Conservation (phyloP, 305 asterid species). For the Salvia sclarea region DNA sequence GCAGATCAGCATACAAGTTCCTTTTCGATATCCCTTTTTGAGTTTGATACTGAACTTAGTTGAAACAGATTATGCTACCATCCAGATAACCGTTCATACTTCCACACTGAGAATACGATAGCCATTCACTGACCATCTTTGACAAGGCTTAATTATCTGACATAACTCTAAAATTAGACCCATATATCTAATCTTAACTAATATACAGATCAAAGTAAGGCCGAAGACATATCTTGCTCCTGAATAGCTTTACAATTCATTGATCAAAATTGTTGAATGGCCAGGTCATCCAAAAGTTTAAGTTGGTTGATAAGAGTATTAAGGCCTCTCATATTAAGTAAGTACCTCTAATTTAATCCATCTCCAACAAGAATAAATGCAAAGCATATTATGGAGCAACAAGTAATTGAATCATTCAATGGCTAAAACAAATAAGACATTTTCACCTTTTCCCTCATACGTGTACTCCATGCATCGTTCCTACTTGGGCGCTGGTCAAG, state of each 20-base stretch:
- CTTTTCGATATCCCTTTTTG: background rate
- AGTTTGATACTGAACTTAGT: background rate
- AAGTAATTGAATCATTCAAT: background rate
- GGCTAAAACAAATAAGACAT: slow-evolving; percentile 7
- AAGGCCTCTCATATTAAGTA: background rate
- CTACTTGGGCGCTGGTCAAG: slow-evolving; percentile 90
- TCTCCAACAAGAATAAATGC: background rate
- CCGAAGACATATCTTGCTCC: background rate
- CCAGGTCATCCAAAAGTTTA: background rate
- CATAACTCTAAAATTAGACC: background rate
- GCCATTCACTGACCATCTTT: slow-evolving; percentile 3
- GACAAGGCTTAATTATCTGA: background rate
- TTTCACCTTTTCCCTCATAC: slow-evolving; percentile 97
- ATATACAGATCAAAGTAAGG: background rate
- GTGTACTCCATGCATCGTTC: slow-evolving; percentile 97
- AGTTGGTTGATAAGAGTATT: background rate
- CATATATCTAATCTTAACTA: background rate
- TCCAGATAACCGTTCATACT: background rate
- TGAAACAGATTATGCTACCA: background rate
- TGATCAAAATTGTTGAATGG: background rate
- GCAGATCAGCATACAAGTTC: background rate
- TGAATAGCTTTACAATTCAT: background rate
- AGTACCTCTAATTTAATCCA: background rate
- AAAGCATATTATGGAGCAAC: background rate
- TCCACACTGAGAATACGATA: background rate